These are phyloP conservation scores for Alnus rubra DNA, from an alignment of 306 rosid genomes.

Conservation along the genomic window DNA sequence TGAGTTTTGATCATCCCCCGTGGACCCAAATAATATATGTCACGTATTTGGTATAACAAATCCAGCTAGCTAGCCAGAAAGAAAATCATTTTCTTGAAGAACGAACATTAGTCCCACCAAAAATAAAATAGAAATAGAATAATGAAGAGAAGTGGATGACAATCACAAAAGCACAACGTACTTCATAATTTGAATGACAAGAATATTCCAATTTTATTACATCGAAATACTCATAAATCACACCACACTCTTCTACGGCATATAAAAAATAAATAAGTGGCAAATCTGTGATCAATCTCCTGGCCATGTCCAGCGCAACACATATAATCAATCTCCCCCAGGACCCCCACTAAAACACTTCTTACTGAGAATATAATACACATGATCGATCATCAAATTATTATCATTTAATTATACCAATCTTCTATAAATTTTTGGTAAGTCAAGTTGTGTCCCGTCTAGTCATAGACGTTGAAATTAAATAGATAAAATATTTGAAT, in stretches of 20 bases:
- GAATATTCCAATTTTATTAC: background rate
- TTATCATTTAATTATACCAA: background rate
- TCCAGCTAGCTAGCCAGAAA: background rate
- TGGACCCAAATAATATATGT: background rate
- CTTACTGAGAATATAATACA: no score
- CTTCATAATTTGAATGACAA: background rate
- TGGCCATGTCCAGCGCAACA: background rate
- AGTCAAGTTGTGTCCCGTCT: background rate
- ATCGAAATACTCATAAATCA: background rate
- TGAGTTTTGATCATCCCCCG: background rate
- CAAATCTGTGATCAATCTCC: background rate
- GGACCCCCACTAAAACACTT: background rate
- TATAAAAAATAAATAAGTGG: background rate
- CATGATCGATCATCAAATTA: no score
- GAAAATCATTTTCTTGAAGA: background rate
- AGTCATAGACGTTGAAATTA: background rate
- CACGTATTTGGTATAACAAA: background rate
- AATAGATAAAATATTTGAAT: no score
- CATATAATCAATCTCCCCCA: background rate
- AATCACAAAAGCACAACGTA: background rate
- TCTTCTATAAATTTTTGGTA: background rate
- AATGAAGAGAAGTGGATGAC: background rate
- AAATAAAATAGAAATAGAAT: background rate
- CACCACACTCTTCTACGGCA: slow-evolving; percentile 9
- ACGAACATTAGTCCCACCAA: background rate